Evolutionary conservation across 1,284 basidiomycete genomes (phyloP), one percentile per base, ranked within the genome.

Genomic region (Entoloma clypeatum): DNA sequence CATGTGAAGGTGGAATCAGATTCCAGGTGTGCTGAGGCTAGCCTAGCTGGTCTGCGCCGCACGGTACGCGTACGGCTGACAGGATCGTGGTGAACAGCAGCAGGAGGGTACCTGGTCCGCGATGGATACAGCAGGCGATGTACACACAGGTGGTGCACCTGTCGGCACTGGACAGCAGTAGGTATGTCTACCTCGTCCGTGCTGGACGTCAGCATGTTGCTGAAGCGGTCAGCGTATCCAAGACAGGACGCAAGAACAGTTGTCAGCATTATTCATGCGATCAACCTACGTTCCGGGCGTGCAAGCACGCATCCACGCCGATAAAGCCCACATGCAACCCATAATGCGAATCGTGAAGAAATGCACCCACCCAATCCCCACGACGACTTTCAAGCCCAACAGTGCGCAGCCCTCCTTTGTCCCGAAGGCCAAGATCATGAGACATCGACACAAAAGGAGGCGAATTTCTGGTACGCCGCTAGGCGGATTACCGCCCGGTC

Each of bases 391-490:
- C 62, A 67, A 63, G 54, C 45, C 17, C 48, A 32, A 41, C 23
- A 39, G 21, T 21, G 49, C 47, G 49, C 50, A 41, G 47, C 51
- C 55, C 51, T 53, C 50, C 50, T 36, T 54, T 49, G 39, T 30
- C 48, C 47, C 44, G 48, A 52, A 47, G 41, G 44, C 33, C 47
- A 49, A 51, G 47, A 52, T 65, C 63, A 61, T 61, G 0, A 46
- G 55, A 49, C 43, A 45, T 41, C n/a, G 13, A 9, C 33, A 43
- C 32, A 39, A 39, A n/a, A 25, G 19, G 27, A 30, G 50, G 44
- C 44, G 56, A 48, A 57, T 67, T 64, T 64, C 62, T 67, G 64
- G 64, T 67, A 62, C 57, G 60, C 55, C 54, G 61, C 57, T 63
- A 50, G 50, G 56, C 55, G 48, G 46, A 44, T 62, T 57, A 59